A percentile compares a stretch with the other conserved stretches of the same genome.
phyloP scores from a whole-genome alignment of 1,284 basidiomycete species.

The Moesziomyces sp. region DNA sequence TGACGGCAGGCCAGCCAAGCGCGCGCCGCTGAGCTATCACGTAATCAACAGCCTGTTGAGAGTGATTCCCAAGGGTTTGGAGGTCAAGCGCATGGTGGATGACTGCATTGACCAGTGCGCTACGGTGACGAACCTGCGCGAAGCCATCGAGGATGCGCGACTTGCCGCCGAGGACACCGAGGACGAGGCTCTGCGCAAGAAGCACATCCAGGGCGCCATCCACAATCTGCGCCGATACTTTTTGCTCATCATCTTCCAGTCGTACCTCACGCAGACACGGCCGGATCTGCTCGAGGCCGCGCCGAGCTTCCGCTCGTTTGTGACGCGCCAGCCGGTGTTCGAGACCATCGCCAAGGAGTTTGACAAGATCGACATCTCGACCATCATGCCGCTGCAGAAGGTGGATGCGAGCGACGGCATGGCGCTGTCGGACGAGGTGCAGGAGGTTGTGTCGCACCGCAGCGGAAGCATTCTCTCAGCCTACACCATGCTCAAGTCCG shows the following conservation, averaged over 20 bases:
- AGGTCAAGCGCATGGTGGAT: conserved; percentile 87
- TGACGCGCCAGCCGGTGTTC: conserved; percentile 75
- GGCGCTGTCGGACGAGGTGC: conserved; percentile 72
- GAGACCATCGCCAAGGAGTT: conserved; percentile 95
- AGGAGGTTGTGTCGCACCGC: conserved; percentile 78
- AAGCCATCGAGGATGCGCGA: conserved; percentile 86
- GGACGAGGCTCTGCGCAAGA: conserved; percentile 79
- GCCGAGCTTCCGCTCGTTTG: conserved; percentile 61
- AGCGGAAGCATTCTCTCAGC: conserved; percentile 88
- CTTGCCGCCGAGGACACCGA: conserved; percentile 79
- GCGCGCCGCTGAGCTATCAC: conserved; percentile 71
- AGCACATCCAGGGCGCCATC: conserved; percentile 65
- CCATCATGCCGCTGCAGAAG: conserved; percentile 83
- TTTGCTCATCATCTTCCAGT: conserved; percentile 90
- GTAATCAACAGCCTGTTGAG: conserved; percentile 81
- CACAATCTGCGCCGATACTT: conserved; percentile 74
- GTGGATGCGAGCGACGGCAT: conserved; percentile 74
- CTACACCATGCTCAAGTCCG: conserved; percentile 94
- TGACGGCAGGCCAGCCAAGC: conserved; percentile 11
- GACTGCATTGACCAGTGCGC: conserved; percentile 86
- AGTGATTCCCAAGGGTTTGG: conserved; percentile 88
- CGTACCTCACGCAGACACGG: conserved; percentile 86
- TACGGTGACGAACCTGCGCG: conserved; percentile 82
- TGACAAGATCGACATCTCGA: conserved; percentile 79
- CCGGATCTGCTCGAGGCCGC: conserved; percentile 72